Evolutionary conservation across 495 filamentous ascomycete species (phyloP), one percentile per base, ranked within the genome.

Genomic region (Ascobolus immersus): DNA sequence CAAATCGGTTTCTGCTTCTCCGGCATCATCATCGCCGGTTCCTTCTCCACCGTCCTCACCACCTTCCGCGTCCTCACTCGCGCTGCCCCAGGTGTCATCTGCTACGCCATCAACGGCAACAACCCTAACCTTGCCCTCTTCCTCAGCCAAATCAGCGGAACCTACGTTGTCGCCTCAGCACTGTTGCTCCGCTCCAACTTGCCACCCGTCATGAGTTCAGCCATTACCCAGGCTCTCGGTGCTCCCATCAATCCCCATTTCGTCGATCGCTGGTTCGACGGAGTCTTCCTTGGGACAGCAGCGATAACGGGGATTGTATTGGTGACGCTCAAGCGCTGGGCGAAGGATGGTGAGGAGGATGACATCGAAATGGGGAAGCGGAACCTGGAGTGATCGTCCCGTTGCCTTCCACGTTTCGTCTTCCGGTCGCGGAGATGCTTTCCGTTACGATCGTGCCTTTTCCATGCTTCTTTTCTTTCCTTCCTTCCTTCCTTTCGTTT

Each of bases 181-280:
- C 52, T 86, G 35, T 55, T 86, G 28, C 54, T 86, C 32, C 52
- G 77, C 30, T 70, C 66, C 35, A 78, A 72, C 52, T 56, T 82
- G 35, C 77, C 77, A 0, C 54, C 53, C 19, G 69, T 77, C 41
- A 69, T 80, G 41, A 65, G 75, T 12, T 60, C 64, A 21, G 69
- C 70, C 4, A 72, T 80, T 3, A 63, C 64, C 3, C 73, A 74
- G 36, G 73, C 68, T n/a, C 53, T 84, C 21, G 65, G 66, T 19
- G 71, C 69, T 7, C 58, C 60, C 5, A 56, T 80, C 6, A 69
- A 77, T 44, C 62, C 66, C 5, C 53, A 47, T 9, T 77, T 80
- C 39, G 72, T 76, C n/a, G 77, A 81, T 40, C 53, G 66, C n/a
- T 84, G 77, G 77, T 86, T 84, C 47, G 77, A 82, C 44, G 65